A percentile compares a stretch with the other conserved stretches of the same genome.
These are phyloP conservation scores for Kwoniella sp. DNA, from an alignment of 768 basidiomycete genomes.

Conservation along the genomic window DNA sequence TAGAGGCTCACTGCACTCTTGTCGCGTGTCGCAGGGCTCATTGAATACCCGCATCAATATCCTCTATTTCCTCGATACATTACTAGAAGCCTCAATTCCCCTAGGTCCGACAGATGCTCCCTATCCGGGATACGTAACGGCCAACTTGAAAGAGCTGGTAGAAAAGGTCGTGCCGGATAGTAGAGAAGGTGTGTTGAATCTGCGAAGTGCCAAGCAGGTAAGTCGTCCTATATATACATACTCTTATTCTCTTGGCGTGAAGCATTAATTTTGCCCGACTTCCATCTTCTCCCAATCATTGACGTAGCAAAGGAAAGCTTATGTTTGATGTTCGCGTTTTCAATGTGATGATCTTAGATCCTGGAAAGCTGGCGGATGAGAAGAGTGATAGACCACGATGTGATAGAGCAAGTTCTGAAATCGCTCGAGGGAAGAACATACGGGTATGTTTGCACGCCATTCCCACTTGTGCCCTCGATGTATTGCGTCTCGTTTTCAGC, in stretches of 20 bases:
- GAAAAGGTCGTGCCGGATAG: constrained; percentile 84
- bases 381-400: constrained; percentile 76
- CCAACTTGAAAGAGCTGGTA: constrained; percentile 77
- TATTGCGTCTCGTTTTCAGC: too few relatives aligned
- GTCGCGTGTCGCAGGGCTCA: constrained; percentile 67
- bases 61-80: constrained; percentile 82
- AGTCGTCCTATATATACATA: too few relatives aligned
- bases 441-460: constrained; percentile 21
- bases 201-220: constrained; percentile 84
- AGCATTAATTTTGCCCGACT: too few relatives aligned
- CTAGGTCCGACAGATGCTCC: constrained; percentile 57
- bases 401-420: constrained; percentile 70
- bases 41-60: constrained; percentile 92
- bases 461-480: too few relatives aligned
- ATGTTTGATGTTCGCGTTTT: too few relatives aligned
- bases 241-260: too few relatives aligned
- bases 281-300: too few relatives aligned
- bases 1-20: too few relatives aligned
- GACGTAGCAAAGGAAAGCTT: too few relatives aligned
- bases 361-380: constrained; percentile 89
- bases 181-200: constrained; percentile 82
- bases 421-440: constrained; percentile 47
- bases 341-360: constrained; percentile 63
- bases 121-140: constrained; percentile 74
- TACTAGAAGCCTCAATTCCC: constrained; percentile 56